Evolutionary conservation across 202 grass and related monocot species (phyloP).

Genomic region (Saccharum hybrid): DNA sequence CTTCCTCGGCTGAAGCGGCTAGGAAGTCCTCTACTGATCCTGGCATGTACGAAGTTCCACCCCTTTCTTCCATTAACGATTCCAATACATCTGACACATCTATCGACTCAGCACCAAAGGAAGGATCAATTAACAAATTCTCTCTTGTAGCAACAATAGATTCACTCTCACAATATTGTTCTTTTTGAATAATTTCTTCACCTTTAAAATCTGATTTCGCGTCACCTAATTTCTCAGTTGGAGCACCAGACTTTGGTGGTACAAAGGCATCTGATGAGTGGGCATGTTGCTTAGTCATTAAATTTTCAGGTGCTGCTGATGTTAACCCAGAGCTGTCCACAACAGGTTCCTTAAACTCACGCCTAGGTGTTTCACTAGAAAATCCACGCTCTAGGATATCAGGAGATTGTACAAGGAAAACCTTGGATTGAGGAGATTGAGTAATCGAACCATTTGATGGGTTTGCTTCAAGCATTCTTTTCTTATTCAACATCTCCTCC

Average conservation of each 20-base stretch:
- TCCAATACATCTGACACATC: conserved; percentile 50
- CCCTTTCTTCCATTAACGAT: conserved; percentile 57
- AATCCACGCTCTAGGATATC: conserved; percentile 39
- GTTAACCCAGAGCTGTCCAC: conserved; percentile 28
- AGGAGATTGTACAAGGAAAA: conserved; percentile 4
- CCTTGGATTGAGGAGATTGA: conserved; percentile 18
- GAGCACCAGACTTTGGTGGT: conserved; percentile 30
- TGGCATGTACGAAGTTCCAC: conserved; percentile 49
- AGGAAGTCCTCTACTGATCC: conserved; percentile 44
- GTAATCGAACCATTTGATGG: conserved; percentile 21
- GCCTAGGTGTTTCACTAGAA: conserved; percentile 43
- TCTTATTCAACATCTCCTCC: conserved; percentile 20
- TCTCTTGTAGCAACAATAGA: conserved; percentile 42
- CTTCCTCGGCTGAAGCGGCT: conserved; percentile 46
- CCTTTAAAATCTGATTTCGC: conserved; percentile 36
- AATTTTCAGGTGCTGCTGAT: conserved; percentile 28
- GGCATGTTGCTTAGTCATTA: conserved; percentile 34
- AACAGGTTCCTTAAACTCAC: conserved; percentile 46
- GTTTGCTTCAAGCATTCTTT: conserved; percentile 32
- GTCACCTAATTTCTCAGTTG: conserved; percentile 15
- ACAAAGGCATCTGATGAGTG: conserved; percentile 37
- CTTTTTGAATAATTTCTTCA: conserved; percentile 36
- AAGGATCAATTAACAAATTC: conserved; percentile 40
- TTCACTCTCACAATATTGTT: conserved; percentile 31
- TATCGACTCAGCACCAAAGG: conserved; percentile 34